These are phyloP conservation scores for Phaseolus lunatus DNA, from an alignment of 306 rosid species.

Conservation along the genomic window DNA sequence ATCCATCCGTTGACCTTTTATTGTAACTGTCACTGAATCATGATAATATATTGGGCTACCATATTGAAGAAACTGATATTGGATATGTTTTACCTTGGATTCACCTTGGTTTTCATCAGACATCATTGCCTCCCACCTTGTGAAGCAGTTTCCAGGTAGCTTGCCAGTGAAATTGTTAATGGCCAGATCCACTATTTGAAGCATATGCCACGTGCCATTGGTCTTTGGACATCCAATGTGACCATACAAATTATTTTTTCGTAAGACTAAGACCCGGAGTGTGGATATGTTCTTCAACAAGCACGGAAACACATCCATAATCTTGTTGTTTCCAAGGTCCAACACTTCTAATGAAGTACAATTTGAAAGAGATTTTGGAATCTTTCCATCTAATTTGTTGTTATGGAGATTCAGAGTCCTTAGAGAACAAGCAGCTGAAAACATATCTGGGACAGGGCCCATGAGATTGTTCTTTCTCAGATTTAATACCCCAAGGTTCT, in stretches of 20 bases:
- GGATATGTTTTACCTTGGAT: conserved; percentile 15
- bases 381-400: conserved; percentile 43
- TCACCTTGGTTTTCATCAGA: conserved; percentile 21
- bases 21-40: conserved; percentile 47
- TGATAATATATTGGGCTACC: conserved; percentile 38
- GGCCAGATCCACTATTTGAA: conserved; percentile 62
- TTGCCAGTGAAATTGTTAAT: conserved; percentile 52
- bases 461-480: conserved; percentile 46
- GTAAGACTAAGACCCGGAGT: conserved; percentile 56
- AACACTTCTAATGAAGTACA: conserved; percentile 48
- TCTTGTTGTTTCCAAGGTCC: conserved; percentile 48
- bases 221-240: conserved; percentile 42
- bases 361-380: conserved; percentile 57
- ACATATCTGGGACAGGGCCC: conserved; percentile 38
- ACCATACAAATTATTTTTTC: conserved; percentile 49
- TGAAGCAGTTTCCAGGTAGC: conserved; percentile 47
- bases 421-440: conserved; percentile 42
- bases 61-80: neutral
- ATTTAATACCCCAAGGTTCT: conserved; percentile 46
- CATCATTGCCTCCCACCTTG: conserved; percentile 58
- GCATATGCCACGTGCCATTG: conserved; percentile 47
- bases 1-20: conserved; percentile 36
- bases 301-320: conserved; percentile 48
- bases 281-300: conserved; percentile 47
- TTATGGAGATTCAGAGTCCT: conserved; percentile 51